Evolutionary conservation across 83 land plant genomes (phyloP).

Genomic region (Thuja plicata): DNA sequence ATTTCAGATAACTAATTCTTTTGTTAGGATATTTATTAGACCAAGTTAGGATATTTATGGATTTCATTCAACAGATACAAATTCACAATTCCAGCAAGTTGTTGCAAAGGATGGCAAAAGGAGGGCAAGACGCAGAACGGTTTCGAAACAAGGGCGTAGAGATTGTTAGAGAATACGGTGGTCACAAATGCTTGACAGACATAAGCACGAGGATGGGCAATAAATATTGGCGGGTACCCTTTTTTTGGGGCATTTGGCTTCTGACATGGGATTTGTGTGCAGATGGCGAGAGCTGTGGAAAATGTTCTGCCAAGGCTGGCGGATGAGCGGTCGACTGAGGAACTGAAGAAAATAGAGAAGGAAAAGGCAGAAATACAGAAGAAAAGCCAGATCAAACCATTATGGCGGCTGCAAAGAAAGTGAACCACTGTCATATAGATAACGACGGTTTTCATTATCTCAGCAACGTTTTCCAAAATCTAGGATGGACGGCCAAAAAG

Average conservation of each 20-base stretch:
- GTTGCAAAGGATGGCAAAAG: not conserved
- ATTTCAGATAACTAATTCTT: too few relatives aligned
- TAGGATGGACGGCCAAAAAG: too few relatives aligned
- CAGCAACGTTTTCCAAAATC: too few relatives aligned
- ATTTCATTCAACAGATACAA: too few relatives aligned
- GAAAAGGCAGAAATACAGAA: constrained; percentile 12
- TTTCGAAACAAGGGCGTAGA: not conserved
- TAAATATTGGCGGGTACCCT: constrained; percentile 4
- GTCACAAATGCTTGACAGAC: not conserved
- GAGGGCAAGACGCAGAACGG: not conserved
- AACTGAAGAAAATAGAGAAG: constrained; percentile 9
- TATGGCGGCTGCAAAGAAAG: too few relatives aligned
- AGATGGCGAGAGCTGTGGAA: constrained; percentile 8
- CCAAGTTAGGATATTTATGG: too few relatives aligned
- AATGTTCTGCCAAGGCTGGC: not conserved
- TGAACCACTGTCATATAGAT: too few relatives aligned
- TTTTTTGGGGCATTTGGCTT: not conserved
- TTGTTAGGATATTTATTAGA: too few relatives aligned
- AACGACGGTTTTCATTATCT: too few relatives aligned
- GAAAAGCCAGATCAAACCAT: not conserved
- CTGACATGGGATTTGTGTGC: not conserved
- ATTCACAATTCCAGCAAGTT: not conserved
- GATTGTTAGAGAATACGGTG: not conserved
- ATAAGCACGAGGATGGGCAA: not conserved
- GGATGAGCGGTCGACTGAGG: not conserved